phyloP scores from a whole-genome alignment of 208 protist genomes.

The Leishmania tarentolae region DNA sequence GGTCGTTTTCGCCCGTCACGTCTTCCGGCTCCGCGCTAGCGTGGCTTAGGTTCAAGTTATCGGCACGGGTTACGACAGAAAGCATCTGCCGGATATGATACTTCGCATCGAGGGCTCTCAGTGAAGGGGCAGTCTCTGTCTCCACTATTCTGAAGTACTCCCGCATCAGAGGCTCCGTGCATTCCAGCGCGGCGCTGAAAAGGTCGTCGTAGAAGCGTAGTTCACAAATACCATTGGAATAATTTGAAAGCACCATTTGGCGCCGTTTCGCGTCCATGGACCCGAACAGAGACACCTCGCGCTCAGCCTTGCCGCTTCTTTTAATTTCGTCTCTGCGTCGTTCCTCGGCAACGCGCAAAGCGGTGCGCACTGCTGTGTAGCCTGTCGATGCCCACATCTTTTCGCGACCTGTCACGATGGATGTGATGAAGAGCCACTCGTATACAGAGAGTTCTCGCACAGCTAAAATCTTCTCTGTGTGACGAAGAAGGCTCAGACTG shows the following conservation, averaged over 20 bases:
- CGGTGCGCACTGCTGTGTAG: neutral
- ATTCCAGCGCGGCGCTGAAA: neutral
- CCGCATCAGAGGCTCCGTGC: constrained; percentile 8
- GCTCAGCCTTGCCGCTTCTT: neutral
- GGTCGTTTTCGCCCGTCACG: neutral
- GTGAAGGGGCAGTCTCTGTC: neutral
- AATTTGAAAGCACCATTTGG: neutral
- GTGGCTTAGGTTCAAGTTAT: neutral
- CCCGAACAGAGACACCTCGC: constrained; percentile 14
- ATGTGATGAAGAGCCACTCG: constrained; percentile 31
- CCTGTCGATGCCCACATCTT: constrained; percentile 8
- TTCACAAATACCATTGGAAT: neutral
- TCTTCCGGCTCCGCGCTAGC: neutral
- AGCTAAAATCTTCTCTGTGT: constrained; percentile 15
- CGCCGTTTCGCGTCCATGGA: neutral
- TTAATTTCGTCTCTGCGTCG: constrained; percentile 1
- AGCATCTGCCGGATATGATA: constrained; percentile 6
- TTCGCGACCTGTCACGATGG: neutral
- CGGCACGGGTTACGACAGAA: neutral
- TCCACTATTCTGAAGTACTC: constrained; percentile 18
- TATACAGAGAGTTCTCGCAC: neutral
- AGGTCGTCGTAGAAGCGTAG: neutral
- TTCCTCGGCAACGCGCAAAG: constrained; percentile 3
- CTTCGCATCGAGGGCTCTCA: neutral
- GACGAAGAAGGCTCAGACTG: constrained; percentile 12